Base-by-base conservation (phyloP, 768 basidiomycete genomes). In the Pulveroboletus sp. region DNA sequence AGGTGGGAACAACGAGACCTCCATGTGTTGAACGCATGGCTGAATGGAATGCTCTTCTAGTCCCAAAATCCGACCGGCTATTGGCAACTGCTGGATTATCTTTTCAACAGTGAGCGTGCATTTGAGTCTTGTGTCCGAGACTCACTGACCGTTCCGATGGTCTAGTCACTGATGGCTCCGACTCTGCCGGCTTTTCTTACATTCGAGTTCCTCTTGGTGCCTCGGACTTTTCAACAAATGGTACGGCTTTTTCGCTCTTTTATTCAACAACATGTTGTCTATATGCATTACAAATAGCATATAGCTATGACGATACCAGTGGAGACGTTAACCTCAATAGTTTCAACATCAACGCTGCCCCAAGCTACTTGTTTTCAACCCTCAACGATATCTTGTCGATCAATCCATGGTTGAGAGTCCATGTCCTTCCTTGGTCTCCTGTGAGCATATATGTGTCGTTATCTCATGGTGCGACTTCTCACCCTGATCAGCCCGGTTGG, bases 381-480 rank as follows among this genome's bases (percentile, higher is more conserved):
- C 69, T 89, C 18, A 71, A 67, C 26, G 87, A 90, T 58, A 87
- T 90, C 43, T 64, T 71, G 55, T 72, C 77, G 10, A 64, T 84
- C 57, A 86, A 86, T 51, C 69, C 62, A 27, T 59, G 69, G 58
- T 47, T 83, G 48, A 77, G 73, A 56, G 69, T 86, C 17, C 81
- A 85, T 53, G 52, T 86, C 7, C 45, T 84, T 14, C 83, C 88
- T 6, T 89, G 88, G 88, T 86, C 85, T 26, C 85, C 86, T 3
- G 86, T 86, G 61, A 53, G 77, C 68, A 24, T 6, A 35, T 8
- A 17, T 10, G 6, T n/a, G 30, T 2, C n/a, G 18, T 12, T 14
- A 14, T 24, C 3, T 31, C 14, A 14, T 33, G 14, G 8, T 31
- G 6, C 6, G 28, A 37, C 15, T 51, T 24, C 39, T 54, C 45